A percentile compares a stretch with the other conserved stretches of the same genome.
These are phyloP conservation scores for Casaregolazyma lundiana DNA, from an alignment of 1,139 yeast genomes.

Conservation along the genomic window DNA sequence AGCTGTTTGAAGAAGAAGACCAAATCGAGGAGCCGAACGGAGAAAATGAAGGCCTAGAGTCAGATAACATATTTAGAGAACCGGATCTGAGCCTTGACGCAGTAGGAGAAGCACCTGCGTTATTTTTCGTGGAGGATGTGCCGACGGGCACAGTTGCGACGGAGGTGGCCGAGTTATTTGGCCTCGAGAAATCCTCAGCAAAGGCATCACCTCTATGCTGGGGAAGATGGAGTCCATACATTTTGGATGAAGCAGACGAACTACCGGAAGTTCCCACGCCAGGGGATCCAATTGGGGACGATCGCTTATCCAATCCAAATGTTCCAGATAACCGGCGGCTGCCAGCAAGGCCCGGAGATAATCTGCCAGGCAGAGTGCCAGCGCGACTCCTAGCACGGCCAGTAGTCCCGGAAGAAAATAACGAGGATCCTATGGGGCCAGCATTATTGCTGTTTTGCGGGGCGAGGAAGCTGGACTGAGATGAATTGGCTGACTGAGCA, in stretches of 20 bases:
- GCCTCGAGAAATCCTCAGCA: background rate
- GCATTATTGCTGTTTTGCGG: constrained; percentile 5
- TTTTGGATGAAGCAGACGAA: constrained; percentile 5
- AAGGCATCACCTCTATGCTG: background rate
- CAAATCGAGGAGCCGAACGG: constrained; percentile 34
- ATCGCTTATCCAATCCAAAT: constrained; percentile 24
- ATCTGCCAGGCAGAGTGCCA: constrained; percentile 42
- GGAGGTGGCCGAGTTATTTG: constrained; percentile 8
- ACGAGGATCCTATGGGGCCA: constrained; percentile 4
- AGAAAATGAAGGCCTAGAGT: constrained; percentile 27
- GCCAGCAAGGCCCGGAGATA: constrained; percentile 29
- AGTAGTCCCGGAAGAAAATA: background rate
- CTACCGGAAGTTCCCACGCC: constrained; percentile 12
- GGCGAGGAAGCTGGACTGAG: background rate
- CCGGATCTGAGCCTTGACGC: constrained; percentile 31
- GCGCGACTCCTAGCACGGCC: constrained; percentile 37
- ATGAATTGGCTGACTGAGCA: background rate
- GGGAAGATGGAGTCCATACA: background rate
- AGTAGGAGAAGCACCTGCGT: constrained; percentile 8
- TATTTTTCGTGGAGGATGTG: background rate
- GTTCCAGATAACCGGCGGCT: background rate
- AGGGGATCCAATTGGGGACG: constrained; percentile 22
- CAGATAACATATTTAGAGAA: constrained; percentile 31
- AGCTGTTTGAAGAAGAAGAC: constrained; percentile 18
- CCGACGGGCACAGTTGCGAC: constrained; percentile 4